Evolutionary conservation across 2,329 filamentous ascomycete genomes (phyloP), one percentile per base, ranked within the genome.

Genomic region (Shiraia bambusicola): DNA sequence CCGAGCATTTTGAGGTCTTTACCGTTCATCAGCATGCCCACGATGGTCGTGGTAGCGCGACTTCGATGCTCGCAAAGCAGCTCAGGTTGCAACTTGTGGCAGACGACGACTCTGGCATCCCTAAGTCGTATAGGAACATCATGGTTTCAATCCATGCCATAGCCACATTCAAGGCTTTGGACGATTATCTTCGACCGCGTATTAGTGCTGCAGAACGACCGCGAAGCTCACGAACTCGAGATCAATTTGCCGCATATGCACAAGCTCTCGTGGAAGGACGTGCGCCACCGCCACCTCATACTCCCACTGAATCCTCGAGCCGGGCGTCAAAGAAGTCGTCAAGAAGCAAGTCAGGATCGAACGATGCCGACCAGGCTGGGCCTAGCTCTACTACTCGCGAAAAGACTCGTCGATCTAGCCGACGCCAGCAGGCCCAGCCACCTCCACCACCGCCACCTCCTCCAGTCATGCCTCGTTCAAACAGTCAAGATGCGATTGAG

Each of bases 131-230:
- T 64, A 82, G 88, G 15, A 95, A 92, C 54, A 94, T 98, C 50
- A 96, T 96, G 86, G 93, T 98, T 1, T 95, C 90, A 0, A 98
- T 98, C 42, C 93, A 98, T 66, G 93, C 93, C 12, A 97, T 98
- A 60, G 92, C 93, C 2, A 97, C 91, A 0, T 97, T 98, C 75
- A 97, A 96, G 67, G 88, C 92, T 0, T 74, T 98, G 16, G 93
- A 97, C 63, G 93, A 98, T 65, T 98, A 97, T 66, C 77, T 98
- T 30, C 84, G 93, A 27, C 93, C 93, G 6, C 82, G 92, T 47
- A 95, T 98, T 45, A 89, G 78, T 58, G 67, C 93, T 11, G 50
- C 87, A 3, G 90, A 95, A 50, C 82, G 88, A 14, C 81, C 87
- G 10, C 78, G 84, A 30, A 75, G 74, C 8, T 76, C 79, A 22